Conservation (phyloP, 2,329 filamentous ascomycete species). For the Cladosporium velox region DNA sequence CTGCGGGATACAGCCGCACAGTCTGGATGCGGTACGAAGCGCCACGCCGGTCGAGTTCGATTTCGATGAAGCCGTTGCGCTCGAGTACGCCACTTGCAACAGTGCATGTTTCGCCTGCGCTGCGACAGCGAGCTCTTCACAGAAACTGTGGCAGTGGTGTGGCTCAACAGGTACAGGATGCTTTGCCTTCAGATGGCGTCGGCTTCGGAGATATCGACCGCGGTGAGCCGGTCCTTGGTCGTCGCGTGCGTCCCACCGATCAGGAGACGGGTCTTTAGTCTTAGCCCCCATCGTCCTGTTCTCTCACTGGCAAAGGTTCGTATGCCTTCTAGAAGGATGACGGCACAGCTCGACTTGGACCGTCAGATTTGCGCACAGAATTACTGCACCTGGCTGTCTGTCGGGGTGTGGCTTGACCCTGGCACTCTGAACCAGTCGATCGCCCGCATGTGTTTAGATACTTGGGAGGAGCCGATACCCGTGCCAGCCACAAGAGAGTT, state of each 20-base stretch:
- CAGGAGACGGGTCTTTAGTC: not conserved
- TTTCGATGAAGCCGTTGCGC: not conserved
- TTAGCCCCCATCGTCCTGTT: not conserved
- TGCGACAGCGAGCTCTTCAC: not conserved
- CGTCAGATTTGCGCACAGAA: not conserved
- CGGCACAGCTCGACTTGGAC: not conserved
- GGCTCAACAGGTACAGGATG: not conserved
- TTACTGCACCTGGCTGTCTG: not conserved
- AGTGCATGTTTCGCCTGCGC: not conserved
- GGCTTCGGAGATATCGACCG: slow-evolving; percentile 5
- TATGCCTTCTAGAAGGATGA: not conserved
- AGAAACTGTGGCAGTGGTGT: slow-evolving; percentile 1
- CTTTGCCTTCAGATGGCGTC: not conserved
- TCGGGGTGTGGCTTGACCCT: not conserved
- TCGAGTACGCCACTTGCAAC: not conserved
- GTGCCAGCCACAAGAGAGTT: slow-evolving; percentile 3
- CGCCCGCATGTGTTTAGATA: not conserved
- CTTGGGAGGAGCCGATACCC: slow-evolving; percentile 3
- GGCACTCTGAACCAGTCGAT: not conserved
- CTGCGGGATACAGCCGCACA: not conserved
- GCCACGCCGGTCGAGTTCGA: not conserved
- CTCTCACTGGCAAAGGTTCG: not conserved
- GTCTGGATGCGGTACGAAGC: not conserved
- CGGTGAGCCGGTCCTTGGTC: not conserved
- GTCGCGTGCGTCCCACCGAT: slow-evolving; percentile 6